Conservation (phyloP, 371 early-diverging fungal species). For the Mucor circinelloides region DNA sequence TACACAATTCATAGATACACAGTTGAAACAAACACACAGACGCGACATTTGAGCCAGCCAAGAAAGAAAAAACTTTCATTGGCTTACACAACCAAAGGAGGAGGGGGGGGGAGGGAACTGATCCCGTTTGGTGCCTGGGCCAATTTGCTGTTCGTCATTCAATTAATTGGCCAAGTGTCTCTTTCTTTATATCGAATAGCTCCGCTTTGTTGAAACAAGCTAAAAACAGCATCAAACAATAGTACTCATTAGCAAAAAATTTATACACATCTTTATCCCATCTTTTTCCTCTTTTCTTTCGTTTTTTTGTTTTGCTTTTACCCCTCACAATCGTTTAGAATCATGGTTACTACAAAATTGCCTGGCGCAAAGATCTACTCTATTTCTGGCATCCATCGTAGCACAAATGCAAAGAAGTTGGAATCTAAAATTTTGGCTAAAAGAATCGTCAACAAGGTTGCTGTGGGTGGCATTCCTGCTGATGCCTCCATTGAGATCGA, state of each 20-base stretch:
- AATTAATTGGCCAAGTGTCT: constrained; percentile 4
- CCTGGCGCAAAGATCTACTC: not conserved
- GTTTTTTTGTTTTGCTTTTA: not conserved
- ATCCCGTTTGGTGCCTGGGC: not conserved
- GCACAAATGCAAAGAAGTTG: not conserved
- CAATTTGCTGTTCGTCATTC: not conserved
- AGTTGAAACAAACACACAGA: no score
- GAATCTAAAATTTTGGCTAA: not conserved
- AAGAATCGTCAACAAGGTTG: not conserved
- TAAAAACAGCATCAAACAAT: constrained; percentile 5
- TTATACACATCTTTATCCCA: not conserved
- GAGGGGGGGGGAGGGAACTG: not conserved
- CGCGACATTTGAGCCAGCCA: no score
- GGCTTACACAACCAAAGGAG: not conserved
- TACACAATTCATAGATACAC: no score
- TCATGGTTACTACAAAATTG: not conserved
- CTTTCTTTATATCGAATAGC: constrained; percentile 1
- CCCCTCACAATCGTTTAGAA: not conserved
- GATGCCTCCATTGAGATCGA: not conserved
- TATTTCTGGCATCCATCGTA: not conserved
- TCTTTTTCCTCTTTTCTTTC: not conserved
- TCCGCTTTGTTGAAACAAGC: not conserved
- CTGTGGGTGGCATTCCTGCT: not conserved
- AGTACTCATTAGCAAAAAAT: not conserved
- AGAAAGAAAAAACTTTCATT: not conserved